Evolutionary conservation across 2,329 filamentous ascomycete species (phyloP).

Genomic region (Parafenestella ontariensis): DNA sequence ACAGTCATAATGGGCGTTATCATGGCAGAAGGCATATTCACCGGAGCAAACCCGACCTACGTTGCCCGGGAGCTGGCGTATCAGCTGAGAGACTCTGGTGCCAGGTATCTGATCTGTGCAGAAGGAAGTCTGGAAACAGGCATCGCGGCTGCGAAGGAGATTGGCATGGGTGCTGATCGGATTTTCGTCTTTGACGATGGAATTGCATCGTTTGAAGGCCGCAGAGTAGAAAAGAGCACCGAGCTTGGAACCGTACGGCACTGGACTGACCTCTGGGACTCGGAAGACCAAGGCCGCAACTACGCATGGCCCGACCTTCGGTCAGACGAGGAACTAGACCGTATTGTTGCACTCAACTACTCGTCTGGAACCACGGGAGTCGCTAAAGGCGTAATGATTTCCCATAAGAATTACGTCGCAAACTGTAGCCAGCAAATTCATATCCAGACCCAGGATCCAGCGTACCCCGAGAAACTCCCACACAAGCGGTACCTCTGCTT

Average conservation of each 20-base stretch:
- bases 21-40: conserved; percentile 81
- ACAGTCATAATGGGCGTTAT: conserved; percentile 73
- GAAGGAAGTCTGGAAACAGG: conserved; percentile 67
- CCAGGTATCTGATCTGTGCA: conserved; percentile 71
- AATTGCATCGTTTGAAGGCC: conserved; percentile 53
- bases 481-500: conserved; percentile 66
- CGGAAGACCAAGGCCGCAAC: conserved; percentile 55
- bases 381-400: conserved; percentile 83
- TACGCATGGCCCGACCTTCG: conserved; percentile 70
- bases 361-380: conserved; percentile 80
- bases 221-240: conserved; percentile 40
- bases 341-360: conserved; percentile 77
- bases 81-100: conserved; percentile 75
- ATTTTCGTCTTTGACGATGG: conserved; percentile 72
- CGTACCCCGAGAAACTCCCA: conserved; percentile 55
- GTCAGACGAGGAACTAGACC: conserved; percentile 56
- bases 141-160: conserved; percentile 68
- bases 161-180: conserved; percentile 60
- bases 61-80: conserved; percentile 75
- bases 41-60: conserved; percentile 73
- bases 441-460: conserved; percentile 55
- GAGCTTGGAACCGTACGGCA: conserved; percentile 57
- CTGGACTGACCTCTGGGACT: conserved; percentile 68
- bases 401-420: conserved; percentile 77
- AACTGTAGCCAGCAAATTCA: conserved; percentile 70